Conservation (phyloP, 805 yeast genomes). For the Kluyveromyces wickerhamii region DNA sequence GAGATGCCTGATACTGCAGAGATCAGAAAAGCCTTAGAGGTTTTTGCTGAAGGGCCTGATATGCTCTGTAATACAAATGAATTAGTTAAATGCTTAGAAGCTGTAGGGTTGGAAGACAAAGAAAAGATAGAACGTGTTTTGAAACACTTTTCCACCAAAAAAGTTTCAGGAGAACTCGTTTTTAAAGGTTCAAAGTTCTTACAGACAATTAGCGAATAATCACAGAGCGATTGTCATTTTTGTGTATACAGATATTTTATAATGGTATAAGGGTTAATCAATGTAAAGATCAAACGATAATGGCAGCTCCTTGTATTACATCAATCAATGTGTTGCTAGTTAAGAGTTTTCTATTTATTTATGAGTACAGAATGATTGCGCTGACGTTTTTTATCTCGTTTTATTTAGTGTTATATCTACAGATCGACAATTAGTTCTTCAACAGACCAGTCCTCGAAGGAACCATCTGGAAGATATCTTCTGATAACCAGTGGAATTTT, state of each 20-base stretch:
- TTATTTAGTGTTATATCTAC: too few species aligned
- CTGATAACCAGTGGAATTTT: constrained; percentile 93
- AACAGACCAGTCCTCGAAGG: constrained; percentile 98
- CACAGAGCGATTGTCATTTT: background rate
- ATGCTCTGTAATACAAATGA: constrained; percentile 41
- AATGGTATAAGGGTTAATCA: too few species aligned
- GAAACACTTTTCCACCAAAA: constrained; percentile 46
- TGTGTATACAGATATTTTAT: constrained; percentile 1
- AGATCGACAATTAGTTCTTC: constrained; percentile 91
- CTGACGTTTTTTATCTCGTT: too few species aligned
- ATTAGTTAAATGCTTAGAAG: constrained; percentile 43
- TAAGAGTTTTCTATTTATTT: too few species aligned
- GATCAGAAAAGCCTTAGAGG: constrained; percentile 50
- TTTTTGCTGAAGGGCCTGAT: constrained; percentile 37
- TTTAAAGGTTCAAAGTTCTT: constrained; percentile 61
- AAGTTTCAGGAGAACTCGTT: constrained; percentile 47
- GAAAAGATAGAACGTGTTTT: constrained; percentile 44
- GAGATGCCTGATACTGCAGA: constrained; percentile 45
- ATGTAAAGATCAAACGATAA: too few species aligned
- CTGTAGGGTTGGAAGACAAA: constrained; percentile 32
- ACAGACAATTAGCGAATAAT: constrained; percentile 34
- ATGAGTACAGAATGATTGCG: too few species aligned
- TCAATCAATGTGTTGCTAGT: too few species aligned
- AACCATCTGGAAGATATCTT: constrained; percentile 94
- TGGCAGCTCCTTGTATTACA: too few species aligned